These are phyloP conservation scores for Hordeum vulgare DNA, from an alignment of 176 grass and related monocot species.

Conservation along the genomic window DNA sequence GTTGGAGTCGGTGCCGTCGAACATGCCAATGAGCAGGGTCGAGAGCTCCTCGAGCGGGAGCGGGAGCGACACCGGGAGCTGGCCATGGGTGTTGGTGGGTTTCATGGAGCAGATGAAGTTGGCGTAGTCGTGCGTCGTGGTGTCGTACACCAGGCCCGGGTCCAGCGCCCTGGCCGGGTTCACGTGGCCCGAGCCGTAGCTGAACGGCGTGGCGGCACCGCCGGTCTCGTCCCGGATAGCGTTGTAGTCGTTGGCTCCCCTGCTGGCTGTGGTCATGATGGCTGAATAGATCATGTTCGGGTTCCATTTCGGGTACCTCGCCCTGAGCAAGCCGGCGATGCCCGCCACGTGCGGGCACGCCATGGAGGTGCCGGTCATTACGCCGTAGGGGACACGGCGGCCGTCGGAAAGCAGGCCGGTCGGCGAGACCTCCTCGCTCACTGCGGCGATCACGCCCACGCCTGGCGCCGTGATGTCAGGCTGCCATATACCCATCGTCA, in stretches of 20 bases:
- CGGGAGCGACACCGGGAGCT: not conserved
- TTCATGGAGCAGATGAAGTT: constrained; percentile 50
- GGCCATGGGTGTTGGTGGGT: not conserved
- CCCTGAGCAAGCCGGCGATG: constrained; percentile 43
- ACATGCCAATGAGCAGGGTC: not conserved
- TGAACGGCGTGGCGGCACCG: constrained; percentile 40
- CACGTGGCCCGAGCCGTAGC: constrained; percentile 45
- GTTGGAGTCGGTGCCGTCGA: not conserved
- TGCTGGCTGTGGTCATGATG: constrained; percentile 76
- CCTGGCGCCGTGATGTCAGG: constrained; percentile 64
- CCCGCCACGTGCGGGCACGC: constrained; percentile 65
- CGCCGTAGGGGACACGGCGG: constrained; percentile 40
- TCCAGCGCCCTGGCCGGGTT: constrained; percentile 36
- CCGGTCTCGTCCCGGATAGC: constrained; percentile 20
- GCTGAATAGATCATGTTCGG: constrained; percentile 62
- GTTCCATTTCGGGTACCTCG: constrained; percentile 34
- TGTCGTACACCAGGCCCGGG: constrained; percentile 60
- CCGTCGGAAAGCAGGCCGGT: constrained; percentile 25
- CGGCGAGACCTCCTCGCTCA: constrained; percentile 23
- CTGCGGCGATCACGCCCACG: constrained; percentile 46
- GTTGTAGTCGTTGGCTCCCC: not conserved
- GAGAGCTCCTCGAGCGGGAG: not conserved
- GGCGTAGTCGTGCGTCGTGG: constrained; percentile 40
- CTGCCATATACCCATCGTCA: not conserved
- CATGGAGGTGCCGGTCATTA: constrained; percentile 70